A percentile compares a stretch with the other conserved stretches of the same genome.
Evolutionary conservation across 257 asterid genomes (phyloP).

Genomic region (Capsicum baccatum): DNA sequence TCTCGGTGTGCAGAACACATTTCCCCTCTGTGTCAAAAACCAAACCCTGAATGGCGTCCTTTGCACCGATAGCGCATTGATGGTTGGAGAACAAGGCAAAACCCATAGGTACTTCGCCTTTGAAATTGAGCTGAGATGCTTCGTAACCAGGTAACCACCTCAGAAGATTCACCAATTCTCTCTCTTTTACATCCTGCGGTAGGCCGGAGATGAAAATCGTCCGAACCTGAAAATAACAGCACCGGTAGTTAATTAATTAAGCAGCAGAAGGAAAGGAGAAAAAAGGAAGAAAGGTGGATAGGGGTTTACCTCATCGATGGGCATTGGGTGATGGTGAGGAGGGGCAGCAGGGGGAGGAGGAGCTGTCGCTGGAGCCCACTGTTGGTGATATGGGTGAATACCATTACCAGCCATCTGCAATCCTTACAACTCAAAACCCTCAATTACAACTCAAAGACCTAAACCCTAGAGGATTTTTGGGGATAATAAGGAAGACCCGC

Average conservation of each 20-base stretch:
- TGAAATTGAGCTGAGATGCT: slow-evolving; percentile 97
- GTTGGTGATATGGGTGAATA: slow-evolving; percentile 85
- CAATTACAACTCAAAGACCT: not conserved
- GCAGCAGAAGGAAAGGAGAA: not conserved
- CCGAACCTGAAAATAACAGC: slow-evolving; percentile 54
- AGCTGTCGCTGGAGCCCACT: slow-evolving; percentile 66
- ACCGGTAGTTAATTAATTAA: not conserved
- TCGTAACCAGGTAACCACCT: slow-evolving; percentile 98
- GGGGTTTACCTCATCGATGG: slow-evolving; percentile 47
- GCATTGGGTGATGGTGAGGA: slow-evolving; percentile 42
- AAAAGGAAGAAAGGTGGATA: not conserved
- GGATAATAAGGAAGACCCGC: not conserved
- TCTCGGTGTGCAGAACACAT: slow-evolving; percentile 91
- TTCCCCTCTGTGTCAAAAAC: slow-evolving; percentile 85
- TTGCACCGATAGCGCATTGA: slow-evolving; percentile 88
- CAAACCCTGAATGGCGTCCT: slow-evolving; percentile 97
- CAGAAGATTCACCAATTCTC: slow-evolving; percentile 91
- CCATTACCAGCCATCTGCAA: slow-evolving; percentile 63
- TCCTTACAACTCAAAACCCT: not conserved
- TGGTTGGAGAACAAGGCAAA: slow-evolving; percentile 86
- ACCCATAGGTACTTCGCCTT: slow-evolving; percentile 98
- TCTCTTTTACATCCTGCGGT: slow-evolving; percentile 97
- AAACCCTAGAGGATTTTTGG: slow-evolving; percentile 34
- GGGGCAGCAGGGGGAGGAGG: slow-evolving; percentile 45
- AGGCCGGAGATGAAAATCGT: slow-evolving; percentile 92